Evolutionary conservation across 2,329 filamentous ascomycete species (phyloP).

Genomic region (Coniochaeta ligniaria): DNA sequence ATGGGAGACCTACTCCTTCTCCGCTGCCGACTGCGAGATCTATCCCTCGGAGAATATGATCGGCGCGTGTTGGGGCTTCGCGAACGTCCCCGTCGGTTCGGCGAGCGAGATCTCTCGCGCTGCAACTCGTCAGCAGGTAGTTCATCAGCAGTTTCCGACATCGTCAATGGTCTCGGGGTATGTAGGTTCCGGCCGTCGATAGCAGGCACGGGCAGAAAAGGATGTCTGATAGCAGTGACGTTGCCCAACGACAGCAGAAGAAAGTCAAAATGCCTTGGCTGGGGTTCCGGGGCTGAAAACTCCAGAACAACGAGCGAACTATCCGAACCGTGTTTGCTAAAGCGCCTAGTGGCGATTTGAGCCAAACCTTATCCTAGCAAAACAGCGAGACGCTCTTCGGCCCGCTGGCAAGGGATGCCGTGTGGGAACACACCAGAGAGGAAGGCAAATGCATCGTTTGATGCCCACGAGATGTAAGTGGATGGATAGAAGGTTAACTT

Average conservation of each 20-base stretch:
- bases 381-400: neutral
- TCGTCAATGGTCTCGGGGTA: neutral
- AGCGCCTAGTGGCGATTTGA: constrained; percentile 1
- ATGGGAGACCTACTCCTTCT: constrained; percentile 82
- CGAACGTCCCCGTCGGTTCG: constrained; percentile 66
- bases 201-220: neutral
- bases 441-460: neutral
- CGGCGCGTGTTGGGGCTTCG: constrained; percentile 71
- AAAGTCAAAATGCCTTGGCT: neutral
- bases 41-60: constrained; percentile 67
- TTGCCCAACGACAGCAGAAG: neutral
- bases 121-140: constrained; percentile 33
- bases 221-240: neutral
- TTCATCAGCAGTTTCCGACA: neutral
- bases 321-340: neutral
- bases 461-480: neutral
- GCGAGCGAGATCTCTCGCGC: constrained; percentile 79
- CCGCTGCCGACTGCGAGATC: constrained; percentile 72
- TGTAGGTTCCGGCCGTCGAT: neutral
- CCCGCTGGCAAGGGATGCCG: neutral
- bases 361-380: constrained; percentile 5
- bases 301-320: neutral
- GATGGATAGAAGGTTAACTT: constrained; percentile 24
- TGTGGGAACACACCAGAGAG: neutral
- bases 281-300: neutral